Evolutionary conservation across 176 grass and related monocot genomes (phyloP).

Genomic region (Secale cereale): DNA sequence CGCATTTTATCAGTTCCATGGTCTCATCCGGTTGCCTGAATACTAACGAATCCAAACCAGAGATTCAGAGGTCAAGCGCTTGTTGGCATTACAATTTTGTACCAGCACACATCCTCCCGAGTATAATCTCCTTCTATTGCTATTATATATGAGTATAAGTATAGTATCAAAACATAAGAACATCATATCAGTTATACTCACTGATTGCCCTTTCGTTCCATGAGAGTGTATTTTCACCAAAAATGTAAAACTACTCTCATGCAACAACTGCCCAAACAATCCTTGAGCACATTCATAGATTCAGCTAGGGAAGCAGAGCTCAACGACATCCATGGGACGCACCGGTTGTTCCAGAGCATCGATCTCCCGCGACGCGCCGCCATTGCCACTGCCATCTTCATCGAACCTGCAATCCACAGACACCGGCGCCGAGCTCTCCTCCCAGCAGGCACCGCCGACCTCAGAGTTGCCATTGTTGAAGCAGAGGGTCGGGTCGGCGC

Average conservation of each 20-base stretch:
- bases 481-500: constrained; percentile 27
- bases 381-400: neutral
- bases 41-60: neutral
- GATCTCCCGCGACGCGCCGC: constrained; percentile 9
- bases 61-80: neutral
- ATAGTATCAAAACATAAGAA: neutral
- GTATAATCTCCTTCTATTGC: neutral
- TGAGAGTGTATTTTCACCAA: neutral
- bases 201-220: neutral
- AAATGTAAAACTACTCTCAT: neutral
- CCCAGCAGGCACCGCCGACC: constrained; percentile 27
- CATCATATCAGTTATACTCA: neutral
- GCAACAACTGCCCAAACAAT: neutral
- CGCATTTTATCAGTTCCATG: neutral
- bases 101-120: neutral
- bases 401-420: constrained; percentile 10
- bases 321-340: constrained; percentile 31
- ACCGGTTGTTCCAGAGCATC: constrained; percentile 19
- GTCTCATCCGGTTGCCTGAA: neutral
- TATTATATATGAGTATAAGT: neutral
- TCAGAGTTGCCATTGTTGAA: constrained; percentile 33
- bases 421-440: constrained; percentile 25
- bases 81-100: neutral
- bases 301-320: constrained; percentile 30
- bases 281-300: constrained; percentile 19